Evolutionary conservation across 1,139 yeast species (phyloP).

Genomic region (Taphrina wiesneri): DNA sequence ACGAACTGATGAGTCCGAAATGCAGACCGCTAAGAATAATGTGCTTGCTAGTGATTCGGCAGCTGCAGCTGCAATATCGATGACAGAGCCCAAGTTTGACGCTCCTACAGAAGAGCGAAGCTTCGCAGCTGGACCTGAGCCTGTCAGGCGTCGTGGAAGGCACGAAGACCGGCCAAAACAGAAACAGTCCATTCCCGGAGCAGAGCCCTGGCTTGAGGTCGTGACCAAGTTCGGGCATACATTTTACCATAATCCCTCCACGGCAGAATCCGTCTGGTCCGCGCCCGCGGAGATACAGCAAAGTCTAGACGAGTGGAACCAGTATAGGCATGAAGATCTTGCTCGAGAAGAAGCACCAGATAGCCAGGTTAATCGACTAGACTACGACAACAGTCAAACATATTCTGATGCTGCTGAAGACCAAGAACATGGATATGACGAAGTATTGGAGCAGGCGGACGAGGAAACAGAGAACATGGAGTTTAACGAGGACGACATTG

Average conservation of each 20-base stretch:
- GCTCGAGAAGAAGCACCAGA: constrained; percentile 1
- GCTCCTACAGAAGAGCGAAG: not conserved
- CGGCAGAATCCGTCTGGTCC: constrained; percentile 47
- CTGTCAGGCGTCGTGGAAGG: not conserved
- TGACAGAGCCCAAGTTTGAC: not conserved
- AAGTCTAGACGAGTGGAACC: constrained; percentile 40
- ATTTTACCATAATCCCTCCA: constrained; percentile 49
- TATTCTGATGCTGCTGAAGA: constrained; percentile 10
- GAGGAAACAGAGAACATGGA: constrained; percentile 38
- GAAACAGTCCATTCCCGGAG: constrained; percentile 30
- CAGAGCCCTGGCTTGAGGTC: constrained; percentile 50
- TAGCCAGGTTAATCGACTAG: not conserved
- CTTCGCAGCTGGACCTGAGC: not conserved
- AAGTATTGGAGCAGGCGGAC: constrained; percentile 35
- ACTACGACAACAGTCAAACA: not conserved
- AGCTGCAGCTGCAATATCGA: not conserved
- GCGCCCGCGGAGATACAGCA: constrained; percentile 47
- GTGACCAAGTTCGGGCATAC: constrained; percentile 52
- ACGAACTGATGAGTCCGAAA: not conserved
- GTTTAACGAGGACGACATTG: constrained; percentile 39
- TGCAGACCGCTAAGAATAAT: not conserved
- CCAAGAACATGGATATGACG: constrained; percentile 10
- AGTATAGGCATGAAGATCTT: not conserved
- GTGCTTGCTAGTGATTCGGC: not conserved
- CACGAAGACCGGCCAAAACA: constrained; percentile 31